phyloP scores from a whole-genome alignment of 2,329 filamentous ascomycete genomes.

The Aspergillus piperis region DNA sequence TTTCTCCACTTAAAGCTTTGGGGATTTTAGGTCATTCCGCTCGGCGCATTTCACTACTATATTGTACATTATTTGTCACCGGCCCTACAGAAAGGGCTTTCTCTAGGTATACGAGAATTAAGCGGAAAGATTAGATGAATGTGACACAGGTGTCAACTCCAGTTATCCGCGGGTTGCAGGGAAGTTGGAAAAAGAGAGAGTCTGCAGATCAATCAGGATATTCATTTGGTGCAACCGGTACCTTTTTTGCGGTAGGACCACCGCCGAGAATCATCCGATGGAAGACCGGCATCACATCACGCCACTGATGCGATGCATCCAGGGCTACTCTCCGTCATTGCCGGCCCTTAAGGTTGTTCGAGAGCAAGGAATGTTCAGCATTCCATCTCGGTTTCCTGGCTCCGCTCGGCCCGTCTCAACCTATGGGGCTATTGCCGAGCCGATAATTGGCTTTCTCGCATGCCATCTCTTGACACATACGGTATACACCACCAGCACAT shows the following conservation, averaged over 20 bases:
- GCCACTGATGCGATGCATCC: neutral
- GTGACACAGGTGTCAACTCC: neutral
- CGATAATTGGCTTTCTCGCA: neutral
- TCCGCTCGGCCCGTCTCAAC: neutral
- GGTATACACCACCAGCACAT: neutral
- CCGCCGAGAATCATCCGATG: slow-evolving; percentile 2
- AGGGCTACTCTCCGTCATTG: neutral
- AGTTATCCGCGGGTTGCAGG: neutral
- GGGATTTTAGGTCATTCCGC: neutral
- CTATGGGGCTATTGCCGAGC: slow-evolving; percentile 2
- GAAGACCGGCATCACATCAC: neutral
- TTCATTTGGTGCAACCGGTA: neutral
- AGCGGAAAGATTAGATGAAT: neutral
- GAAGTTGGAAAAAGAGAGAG: neutral
- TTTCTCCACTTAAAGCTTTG: neutral
- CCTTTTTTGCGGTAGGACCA: neutral
- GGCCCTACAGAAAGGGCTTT: neutral
- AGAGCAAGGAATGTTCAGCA: neutral
- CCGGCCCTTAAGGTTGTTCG: neutral
- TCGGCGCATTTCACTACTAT: neutral
- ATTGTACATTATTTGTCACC: neutral
- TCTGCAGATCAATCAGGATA: too few relatives aligned
- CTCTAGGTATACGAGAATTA: neutral
- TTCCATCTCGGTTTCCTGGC: neutral
- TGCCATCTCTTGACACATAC: neutral